Conservation (phyloP, 768 basidiomycete species). For the Clitopilus passeckerianus region DNA sequence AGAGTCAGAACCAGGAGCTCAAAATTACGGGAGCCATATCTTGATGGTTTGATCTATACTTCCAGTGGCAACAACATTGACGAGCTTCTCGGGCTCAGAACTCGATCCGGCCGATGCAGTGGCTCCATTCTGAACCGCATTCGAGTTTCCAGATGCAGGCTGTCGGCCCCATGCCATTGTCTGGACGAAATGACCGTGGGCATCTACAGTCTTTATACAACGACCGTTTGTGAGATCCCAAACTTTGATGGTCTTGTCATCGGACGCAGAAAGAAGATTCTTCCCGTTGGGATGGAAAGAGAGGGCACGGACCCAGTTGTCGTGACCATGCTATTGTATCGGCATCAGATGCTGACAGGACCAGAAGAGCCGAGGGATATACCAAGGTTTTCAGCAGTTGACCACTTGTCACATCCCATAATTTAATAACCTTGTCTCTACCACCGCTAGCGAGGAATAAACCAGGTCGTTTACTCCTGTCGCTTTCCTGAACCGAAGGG, state of each 20-base stretch:
- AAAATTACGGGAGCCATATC: constrained; percentile 54
- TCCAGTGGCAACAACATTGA: constrained; percentile 67
- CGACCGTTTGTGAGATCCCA: constrained; percentile 88
- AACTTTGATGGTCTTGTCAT: constrained; percentile 87
- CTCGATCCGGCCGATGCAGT: constrained; percentile 19
- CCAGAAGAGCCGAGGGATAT: constrained; percentile 14
- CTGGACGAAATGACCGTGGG: constrained; percentile 81
- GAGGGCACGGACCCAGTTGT: constrained; percentile 87
- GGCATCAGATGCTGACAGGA: background rate
- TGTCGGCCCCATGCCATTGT: constrained; percentile 79
- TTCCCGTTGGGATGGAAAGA: constrained; percentile 91
- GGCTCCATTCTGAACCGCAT: constrained; percentile 21
- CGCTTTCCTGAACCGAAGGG: constrained; percentile 37
- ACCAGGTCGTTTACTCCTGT: constrained; percentile 44
- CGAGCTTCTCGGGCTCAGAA: constrained; percentile 47
- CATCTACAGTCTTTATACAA: constrained; percentile 83
- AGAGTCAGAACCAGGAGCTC: constrained; percentile 7
- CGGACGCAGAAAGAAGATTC: constrained; percentile 84
- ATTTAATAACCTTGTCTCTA: constrained; percentile 86
- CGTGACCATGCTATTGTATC: constrained; percentile 58
- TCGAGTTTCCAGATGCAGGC: constrained; percentile 32
- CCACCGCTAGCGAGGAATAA: constrained; percentile 76
- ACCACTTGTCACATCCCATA: constrained; percentile 86
- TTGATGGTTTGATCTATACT: constrained; percentile 66
- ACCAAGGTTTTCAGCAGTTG: constrained; percentile 78